Evolutionary conservation across 768 basidiomycete genomes (phyloP).

Genomic region (Panaeolus papilionaceus): DNA sequence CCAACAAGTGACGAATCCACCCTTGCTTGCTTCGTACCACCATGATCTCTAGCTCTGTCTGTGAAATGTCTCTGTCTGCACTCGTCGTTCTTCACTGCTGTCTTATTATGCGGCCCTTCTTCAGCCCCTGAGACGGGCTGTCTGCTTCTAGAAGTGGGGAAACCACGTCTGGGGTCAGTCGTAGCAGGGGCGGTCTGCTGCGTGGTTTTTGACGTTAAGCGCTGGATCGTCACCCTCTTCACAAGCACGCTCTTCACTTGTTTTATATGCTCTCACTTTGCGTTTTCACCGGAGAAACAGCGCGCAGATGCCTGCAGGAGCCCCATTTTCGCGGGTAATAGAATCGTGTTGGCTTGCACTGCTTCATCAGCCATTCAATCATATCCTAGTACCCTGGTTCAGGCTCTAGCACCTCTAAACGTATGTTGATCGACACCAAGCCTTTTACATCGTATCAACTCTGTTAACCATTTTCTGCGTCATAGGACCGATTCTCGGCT

Average conservation of each 20-base stretch:
- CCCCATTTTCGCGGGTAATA: neutral
- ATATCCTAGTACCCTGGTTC: neutral
- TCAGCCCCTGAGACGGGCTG: neutral
- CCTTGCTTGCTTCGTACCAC: neutral
- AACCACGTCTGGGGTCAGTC: neutral
- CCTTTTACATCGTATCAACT: neutral
- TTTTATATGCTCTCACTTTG: slow-evolving; percentile 9
- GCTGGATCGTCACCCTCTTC: neutral
- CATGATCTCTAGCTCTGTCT: slow-evolving; percentile 4
- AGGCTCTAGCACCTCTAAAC: neutral
- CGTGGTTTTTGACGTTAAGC: slow-evolving; percentile 6
- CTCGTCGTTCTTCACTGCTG: neutral
- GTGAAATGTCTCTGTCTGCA: neutral
- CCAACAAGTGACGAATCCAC: neutral
- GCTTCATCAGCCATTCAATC: neutral
- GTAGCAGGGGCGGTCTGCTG: slow-evolving; percentile 1
- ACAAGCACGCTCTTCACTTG: neutral
- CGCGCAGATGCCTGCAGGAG: slow-evolving; percentile 1
- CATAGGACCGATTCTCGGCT: neutral
- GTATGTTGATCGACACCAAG: slow-evolving; percentile 1
- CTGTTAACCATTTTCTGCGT: neutral
- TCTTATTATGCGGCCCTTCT: slow-evolving; percentile 9
- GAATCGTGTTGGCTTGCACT: neutral
- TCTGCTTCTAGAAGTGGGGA: slow-evolving; percentile 4
- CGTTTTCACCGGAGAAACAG: slow-evolving; percentile 3